Conservation (phyloP, 441 rosid species). For the Gossypium lobatum region DNA sequence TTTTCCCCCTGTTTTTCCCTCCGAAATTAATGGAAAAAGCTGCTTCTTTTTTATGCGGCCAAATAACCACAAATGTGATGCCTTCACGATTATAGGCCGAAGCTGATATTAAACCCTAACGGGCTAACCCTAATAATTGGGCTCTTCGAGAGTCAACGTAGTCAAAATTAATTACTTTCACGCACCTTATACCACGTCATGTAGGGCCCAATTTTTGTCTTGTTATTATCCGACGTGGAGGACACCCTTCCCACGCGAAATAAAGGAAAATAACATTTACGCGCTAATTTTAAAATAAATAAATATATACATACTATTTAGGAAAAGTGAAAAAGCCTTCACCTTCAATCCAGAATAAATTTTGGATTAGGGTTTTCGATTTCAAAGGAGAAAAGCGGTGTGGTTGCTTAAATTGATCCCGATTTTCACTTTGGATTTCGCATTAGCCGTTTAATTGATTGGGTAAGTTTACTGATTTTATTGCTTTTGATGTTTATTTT, state of each 20-base stretch:
- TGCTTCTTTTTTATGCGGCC: background rate
- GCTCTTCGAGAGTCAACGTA: background rate
- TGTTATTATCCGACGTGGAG: background rate
- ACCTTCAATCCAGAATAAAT: background rate
- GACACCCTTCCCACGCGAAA: background rate
- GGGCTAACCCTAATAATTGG: background rate
- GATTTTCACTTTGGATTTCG: background rate
- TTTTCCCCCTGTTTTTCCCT: background rate
- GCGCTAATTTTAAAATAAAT: background rate
- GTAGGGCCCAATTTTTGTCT: background rate
- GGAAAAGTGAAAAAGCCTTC: too few relatives aligned
- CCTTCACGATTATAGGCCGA: background rate
- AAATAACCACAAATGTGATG: background rate
- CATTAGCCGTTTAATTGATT: background rate
- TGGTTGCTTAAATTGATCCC: background rate
- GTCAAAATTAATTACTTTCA: background rate
- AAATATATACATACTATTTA: background rate
- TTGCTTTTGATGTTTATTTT: background rate
- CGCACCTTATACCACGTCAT: background rate
- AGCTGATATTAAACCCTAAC: background rate
- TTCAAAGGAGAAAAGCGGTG: background rate
- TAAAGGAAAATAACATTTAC: background rate
- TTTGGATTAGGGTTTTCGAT: conserved; percentile 13
- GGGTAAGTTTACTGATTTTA: background rate
- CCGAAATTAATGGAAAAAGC: background rate